phyloP scores from a whole-genome alignment of 345 rosid species.

The Lepidium didymum region DNA sequence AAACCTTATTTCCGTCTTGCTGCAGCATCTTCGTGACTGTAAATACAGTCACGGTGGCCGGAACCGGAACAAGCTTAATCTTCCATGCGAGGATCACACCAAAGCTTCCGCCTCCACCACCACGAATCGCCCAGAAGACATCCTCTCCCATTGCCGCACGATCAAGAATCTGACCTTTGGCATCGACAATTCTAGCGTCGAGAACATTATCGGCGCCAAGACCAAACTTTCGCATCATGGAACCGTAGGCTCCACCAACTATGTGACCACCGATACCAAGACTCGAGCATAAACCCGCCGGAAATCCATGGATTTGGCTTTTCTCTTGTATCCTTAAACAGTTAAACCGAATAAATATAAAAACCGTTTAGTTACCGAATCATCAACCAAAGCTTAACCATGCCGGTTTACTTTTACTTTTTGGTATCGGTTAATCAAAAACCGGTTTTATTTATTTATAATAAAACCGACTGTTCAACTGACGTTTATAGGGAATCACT shows the following conservation, averaged over 20 bases:
- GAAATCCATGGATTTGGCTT: constrained; percentile 58
- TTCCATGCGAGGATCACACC: constrained; percentile 65
- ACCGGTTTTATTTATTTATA: too few species aligned
- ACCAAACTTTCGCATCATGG: constrained; percentile 74
- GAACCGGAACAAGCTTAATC: constrained; percentile 58
- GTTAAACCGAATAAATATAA: constrained; percentile 7
- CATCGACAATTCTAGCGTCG: constrained; percentile 60
- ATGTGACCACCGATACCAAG: constrained; percentile 63
- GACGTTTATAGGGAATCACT: not conserved
- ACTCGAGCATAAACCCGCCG: constrained; percentile 62
- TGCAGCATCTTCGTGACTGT: constrained; percentile 44
- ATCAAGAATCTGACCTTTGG: constrained; percentile 46
- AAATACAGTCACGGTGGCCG: constrained; percentile 51
- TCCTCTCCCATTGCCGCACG: constrained; percentile 67
- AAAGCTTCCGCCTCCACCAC: constrained; percentile 73
- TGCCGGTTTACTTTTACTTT: not conserved
- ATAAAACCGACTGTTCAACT: not conserved
- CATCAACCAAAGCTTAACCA: not conserved
- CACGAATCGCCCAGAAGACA: constrained; percentile 69
- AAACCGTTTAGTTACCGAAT: not conserved
- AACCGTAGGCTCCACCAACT: constrained; percentile 63
- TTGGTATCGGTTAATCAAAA: not conserved
- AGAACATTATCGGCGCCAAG: constrained; percentile 73
- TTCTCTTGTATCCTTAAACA: constrained; percentile 50
- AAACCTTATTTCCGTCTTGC: constrained; percentile 36